Base-by-base conservation (phyloP, 2,329 filamentous ascomycete genomes). In the Verticillium albo-atrum region DNA sequence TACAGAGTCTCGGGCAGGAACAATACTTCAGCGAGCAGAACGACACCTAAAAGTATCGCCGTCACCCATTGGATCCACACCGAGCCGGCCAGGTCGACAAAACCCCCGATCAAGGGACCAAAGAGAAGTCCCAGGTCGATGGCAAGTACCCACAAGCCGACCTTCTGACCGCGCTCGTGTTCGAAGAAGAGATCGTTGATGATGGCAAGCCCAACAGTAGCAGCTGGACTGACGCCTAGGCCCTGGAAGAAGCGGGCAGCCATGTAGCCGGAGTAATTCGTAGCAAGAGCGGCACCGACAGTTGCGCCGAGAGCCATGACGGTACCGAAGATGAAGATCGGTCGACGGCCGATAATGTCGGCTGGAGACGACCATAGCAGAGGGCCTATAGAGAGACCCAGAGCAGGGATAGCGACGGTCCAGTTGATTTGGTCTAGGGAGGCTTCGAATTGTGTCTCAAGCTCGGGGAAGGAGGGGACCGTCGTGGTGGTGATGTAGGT, bases 201-300 rank as follows among this genome's bases (percentile, higher is more conserved):
- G 62, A 84, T 75, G 27, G 80, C 80, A 66, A 85, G 73, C 0
- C 83, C 83, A 14, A 85, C 79, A 2, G 79, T 84, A 4, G 80
- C 75, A 1, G 78, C 81, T 4, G 82, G 82, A 50, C 77, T 77
- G 15, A 82, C 80, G 0, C 82, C 82, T 10, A 85, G 72, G 0
- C 83, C 83, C 65, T 86, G 82, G 65, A 85, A 83, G 65, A 85
- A 84, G 3, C 83, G 72, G 2, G 80, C 81, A n/a, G 79, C 78
- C 80, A 86, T 83, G 67, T 85, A 85, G 0, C 77, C 77, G 2
- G 68, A 64, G 65, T 82, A 82, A 28, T 68, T 67, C 5, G 70
- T 63, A 17, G 72, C 68, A 6, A 72, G 64, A 10, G 72, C 70
- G 28, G 71, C 71, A 55, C 72, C 71, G 47, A 73, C 61, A 35